Percentiles rank a stretch among this genome's conserved stretches.
These are phyloP conservation scores for Phoma sp. DNA, from an alignment of 2,329 filamentous ascomycete species.

Conservation along the genomic window DNA sequence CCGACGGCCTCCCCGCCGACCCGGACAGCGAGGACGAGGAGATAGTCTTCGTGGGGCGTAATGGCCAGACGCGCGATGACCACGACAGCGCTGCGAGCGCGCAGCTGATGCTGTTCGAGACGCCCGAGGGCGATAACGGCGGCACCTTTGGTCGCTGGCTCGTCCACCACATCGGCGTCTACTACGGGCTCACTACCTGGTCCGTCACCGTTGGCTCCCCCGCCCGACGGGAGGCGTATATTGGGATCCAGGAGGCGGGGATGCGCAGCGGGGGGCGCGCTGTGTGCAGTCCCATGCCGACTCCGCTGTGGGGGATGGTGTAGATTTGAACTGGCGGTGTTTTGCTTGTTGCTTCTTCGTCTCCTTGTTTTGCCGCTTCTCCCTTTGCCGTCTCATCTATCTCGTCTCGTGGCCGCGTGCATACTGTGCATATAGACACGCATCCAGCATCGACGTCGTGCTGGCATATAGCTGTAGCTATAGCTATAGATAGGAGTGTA, in stretches of 20 bases:
- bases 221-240: conserved; percentile 79
- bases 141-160: conserved; percentile 91
- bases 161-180: conserved; percentile 87
- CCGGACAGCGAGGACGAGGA: conserved; percentile 75
- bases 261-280: conserved; percentile 26
- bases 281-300: conserved; percentile 38
- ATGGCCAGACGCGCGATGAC: conserved; percentile 69
- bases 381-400: neutral
- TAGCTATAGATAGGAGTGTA: no score
- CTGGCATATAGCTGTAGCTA: neutral
- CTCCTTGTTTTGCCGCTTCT: neutral
- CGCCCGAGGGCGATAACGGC: conserved; percentile 73
- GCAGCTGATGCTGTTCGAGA: conserved; percentile 78
- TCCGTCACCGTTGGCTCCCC: conserved; percentile 76
- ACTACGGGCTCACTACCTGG: conserved; percentile 87
- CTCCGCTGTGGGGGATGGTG: conserved; percentile 46
- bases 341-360: neutral
- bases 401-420: neutral
- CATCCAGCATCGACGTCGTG: neutral
- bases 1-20: conserved; percentile 53
- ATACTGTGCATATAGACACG: conserved; percentile 4
- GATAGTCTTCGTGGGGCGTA: conserved; percentile 84
- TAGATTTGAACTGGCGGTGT: conserved; percentile 13
- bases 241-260: conserved; percentile 68
- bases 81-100: conserved; percentile 57